A percentile compares a stretch with the other conserved stretches of the same genome.
Conservation (phyloP, 192 early-diverging fungal genomes). For the Backusella westeae region DNA sequence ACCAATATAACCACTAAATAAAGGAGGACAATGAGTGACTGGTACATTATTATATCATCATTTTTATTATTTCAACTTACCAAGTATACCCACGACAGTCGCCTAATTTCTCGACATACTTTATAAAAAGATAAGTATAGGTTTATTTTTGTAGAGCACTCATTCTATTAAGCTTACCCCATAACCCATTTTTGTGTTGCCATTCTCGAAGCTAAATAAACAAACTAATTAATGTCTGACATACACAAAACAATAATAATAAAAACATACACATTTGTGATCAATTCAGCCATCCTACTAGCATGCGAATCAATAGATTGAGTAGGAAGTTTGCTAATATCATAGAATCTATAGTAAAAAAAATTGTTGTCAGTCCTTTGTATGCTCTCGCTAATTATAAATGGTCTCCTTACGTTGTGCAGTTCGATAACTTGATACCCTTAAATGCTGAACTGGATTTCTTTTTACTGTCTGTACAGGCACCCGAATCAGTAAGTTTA, state of each 20-base stretch:
- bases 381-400: no score
- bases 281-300: constrained; percentile 34
- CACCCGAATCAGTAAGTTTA: not conserved
- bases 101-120: constrained; percentile 33
- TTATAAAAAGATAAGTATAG: not conserved
- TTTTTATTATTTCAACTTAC: constrained; percentile 3
- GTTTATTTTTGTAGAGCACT: not conserved
- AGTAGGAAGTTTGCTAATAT: constrained; percentile 23
- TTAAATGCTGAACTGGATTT: not conserved
- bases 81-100: constrained; percentile 37
- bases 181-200: constrained; percentile 37
- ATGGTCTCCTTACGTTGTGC: constrained; percentile 26
- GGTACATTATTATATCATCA: not conserved
- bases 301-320: constrained; percentile 24
- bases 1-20: constrained; percentile 32
- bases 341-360: constrained; percentile 28
- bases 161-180: constrained; percentile 14
- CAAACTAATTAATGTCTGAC: not conserved
- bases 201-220: constrained; percentile 36
- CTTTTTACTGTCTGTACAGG: constrained; percentile 17
- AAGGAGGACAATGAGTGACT: not conserved
- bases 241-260: not conserved
- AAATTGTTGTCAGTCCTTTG: not conserved
- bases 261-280: constrained; percentile 35
- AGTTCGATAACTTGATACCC: constrained; percentile 26